Percentiles rank a stretch among this genome's conserved stretches.
phyloP scores from a whole-genome alignment of 257 asterid genomes.

The Echium plantagineum region DNA sequence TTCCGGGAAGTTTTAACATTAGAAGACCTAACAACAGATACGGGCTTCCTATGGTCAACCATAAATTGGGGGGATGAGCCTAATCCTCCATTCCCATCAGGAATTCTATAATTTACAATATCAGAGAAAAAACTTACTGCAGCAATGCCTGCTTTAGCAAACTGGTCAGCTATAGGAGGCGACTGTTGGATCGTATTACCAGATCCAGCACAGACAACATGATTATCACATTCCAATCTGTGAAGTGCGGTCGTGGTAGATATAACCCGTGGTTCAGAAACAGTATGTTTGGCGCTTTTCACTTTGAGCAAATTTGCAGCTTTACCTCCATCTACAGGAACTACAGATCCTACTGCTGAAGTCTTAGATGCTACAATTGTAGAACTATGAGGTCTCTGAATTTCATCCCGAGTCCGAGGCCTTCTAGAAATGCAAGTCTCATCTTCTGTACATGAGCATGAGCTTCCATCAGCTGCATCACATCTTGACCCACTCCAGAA shows the following conservation, averaged over 20 bases:
- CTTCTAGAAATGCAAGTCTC: conserved; percentile 53
- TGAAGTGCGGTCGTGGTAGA: conserved; percentile 20
- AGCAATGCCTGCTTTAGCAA: conserved; percentile 84
- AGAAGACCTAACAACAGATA: conserved; percentile 26
- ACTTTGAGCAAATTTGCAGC: conserved; percentile 25
- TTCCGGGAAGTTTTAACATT: conserved; percentile 28
- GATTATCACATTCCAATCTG: conserved; percentile 27
- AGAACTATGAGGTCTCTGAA: conserved; percentile 28
- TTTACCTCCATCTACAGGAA: conserved; percentile 39
- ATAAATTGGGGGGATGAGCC: conserved; percentile 29
- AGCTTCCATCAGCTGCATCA: conserved; percentile 68
- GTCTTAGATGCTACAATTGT: conserved; percentile 34
- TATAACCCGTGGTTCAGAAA: conserved; percentile 23
- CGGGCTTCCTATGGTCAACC: conserved; percentile 37
- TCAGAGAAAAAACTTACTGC: conserved; percentile 78
- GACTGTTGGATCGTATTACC: conserved; percentile 29
- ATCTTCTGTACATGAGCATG: conserved; percentile 77
- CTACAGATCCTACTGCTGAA: conserved; percentile 10
- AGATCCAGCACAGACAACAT: conserved; percentile 26
- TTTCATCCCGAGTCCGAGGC: conserved; percentile 31
- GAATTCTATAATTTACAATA: conserved; percentile 65
- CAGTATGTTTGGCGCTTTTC: conserved; percentile 17
- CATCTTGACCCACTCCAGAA: conserved; percentile 69
- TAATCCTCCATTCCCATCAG: conserved; percentile 44
- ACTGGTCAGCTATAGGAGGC: conserved; percentile 56